Percentiles rank a stretch among this genome's conserved stretches.
Conservation (phyloP, 768 basidiomycete genomes). For the Ramaria rubella region DNA sequence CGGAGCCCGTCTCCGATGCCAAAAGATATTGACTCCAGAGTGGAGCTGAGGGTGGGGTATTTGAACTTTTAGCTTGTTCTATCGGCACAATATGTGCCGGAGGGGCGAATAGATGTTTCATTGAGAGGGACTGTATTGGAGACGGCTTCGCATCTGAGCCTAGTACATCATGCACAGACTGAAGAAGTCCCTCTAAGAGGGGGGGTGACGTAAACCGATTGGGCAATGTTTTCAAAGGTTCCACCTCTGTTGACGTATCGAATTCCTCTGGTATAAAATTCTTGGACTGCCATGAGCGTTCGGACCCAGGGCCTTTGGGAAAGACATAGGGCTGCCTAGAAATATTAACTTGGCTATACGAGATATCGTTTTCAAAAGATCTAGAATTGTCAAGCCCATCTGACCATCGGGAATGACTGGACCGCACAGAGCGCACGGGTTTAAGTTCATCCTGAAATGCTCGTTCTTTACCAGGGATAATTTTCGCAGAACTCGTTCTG, state of each 20-base stretch:
- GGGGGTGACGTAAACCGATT: constrained; percentile 57
- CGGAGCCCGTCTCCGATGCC: constrained; percentile 86
- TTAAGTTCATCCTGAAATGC: no score
- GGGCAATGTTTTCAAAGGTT: constrained; percentile 3
- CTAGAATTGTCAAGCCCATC: no score
- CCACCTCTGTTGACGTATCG: not conserved
- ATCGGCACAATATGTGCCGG: constrained; percentile 6
- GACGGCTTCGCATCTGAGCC: constrained; percentile 57
- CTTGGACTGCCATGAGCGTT: not conserved
- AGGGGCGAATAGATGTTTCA: constrained; percentile 53
- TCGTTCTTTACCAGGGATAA: no score
- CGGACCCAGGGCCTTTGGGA: not conserved
- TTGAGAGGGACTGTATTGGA: constrained; percentile 68
- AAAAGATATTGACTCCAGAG: constrained; percentile 47
- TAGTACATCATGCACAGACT: constrained; percentile 50
- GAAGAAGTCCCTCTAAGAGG: constrained; percentile 56
- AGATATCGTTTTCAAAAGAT: no score
- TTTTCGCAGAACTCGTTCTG: no score
- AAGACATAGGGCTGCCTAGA: not conserved
- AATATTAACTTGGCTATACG: not conserved
- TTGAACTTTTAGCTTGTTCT: not conserved
- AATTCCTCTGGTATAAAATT: not conserved
- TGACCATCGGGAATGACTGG: no score
- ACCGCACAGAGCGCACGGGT: no score
- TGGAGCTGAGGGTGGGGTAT: not conserved